Percentiles rank a stretch among this genome's conserved stretches.
Evolutionary conservation across 768 basidiomycete species (phyloP).

Genomic region (Trametes punicea): DNA sequence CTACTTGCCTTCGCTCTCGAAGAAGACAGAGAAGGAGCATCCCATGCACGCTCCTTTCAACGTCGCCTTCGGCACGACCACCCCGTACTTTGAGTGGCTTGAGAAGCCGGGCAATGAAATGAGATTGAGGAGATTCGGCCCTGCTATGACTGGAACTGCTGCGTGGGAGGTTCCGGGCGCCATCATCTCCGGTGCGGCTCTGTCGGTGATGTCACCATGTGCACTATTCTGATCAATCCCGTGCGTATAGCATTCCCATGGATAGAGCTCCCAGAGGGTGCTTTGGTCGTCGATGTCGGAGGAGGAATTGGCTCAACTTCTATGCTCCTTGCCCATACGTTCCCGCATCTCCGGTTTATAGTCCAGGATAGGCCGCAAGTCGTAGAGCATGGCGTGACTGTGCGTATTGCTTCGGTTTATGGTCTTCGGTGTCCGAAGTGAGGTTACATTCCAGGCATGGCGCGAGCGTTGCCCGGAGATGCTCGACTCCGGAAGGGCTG

Average conservation of each 20-base stretch:
- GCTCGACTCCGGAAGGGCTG: conserved; percentile 48
- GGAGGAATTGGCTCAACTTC: conserved; percentile 62
- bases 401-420: conserved; percentile 9
- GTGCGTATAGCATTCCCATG: conserved; percentile 53
- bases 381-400: conserved; percentile 43
- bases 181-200: conserved; percentile 18
- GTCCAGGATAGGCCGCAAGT: conserved; percentile 61
- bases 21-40: background rate
- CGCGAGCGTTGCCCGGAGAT: conserved; percentile 54
- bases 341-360: conserved; percentile 45
- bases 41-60: conserved; percentile 67
- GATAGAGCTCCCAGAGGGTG: conserved; percentile 45
- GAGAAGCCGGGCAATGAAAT: conserved; percentile 49
- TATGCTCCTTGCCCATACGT: conserved; percentile 40
- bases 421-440: background rate
- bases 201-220: background rate
- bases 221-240: background rate
- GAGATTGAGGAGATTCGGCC: conserved; percentile 65
- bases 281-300: conserved; percentile 63
- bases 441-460: conserved; percentile 45
- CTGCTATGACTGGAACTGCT: conserved; percentile 70
- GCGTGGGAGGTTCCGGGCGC: conserved; percentile 55
- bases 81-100: conserved; percentile 67
- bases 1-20: conserved; percentile 20
- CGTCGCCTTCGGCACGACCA: conserved; percentile 55